Conservation (phyloP, 441 rosid species). For the Aleurites moluccanus region DNA sequence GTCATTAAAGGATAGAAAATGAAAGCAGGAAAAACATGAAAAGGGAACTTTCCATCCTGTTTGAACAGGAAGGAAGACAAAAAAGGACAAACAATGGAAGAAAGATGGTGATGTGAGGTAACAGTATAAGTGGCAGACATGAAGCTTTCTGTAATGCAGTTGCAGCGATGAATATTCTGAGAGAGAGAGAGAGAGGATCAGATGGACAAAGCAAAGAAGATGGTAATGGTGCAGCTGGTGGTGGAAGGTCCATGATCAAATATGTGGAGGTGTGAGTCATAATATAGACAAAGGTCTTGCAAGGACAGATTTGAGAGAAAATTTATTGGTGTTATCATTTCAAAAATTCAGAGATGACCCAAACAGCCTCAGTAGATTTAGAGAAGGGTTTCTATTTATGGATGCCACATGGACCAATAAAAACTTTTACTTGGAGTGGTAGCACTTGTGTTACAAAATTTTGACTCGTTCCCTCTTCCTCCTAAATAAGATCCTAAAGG, state of each 20-base stretch:
- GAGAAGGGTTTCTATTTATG: conserved; percentile 28
- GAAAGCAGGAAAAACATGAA: conserved; percentile 32
- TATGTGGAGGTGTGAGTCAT: conserved; percentile 53
- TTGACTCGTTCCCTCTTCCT: conserved; percentile 17
- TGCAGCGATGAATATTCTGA: conserved; percentile 25
- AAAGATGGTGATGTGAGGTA: conserved; percentile 25
- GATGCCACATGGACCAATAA: conserved; percentile 63
- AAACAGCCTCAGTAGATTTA: conserved; percentile 30
- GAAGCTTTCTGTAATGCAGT: conserved; percentile 45
- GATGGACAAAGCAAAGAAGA: conserved; percentile 20
- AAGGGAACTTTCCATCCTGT: conserved; percentile 27
- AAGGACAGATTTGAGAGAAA: conserved; percentile 51
- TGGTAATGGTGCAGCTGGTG: conserved; percentile 34
- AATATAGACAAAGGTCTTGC: conserved; percentile 36
- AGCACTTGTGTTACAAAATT: neutral
- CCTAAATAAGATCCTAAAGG: conserved; percentile 17
- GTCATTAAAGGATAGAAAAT: conserved; percentile 36
- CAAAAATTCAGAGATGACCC: conserved; percentile 48
- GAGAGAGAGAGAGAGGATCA: conserved; percentile 22
- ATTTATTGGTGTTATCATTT: conserved; percentile 51
- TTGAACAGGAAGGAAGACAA: conserved; percentile 31
- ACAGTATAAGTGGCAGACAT: conserved; percentile 68
- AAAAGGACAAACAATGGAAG: conserved; percentile 26
- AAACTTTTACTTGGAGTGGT: conserved; percentile 23
- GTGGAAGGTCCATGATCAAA: conserved; percentile 60